phyloP scores from a whole-genome alignment of 2,329 filamentous ascomycete species.

The Fusarium albidum region DNA sequence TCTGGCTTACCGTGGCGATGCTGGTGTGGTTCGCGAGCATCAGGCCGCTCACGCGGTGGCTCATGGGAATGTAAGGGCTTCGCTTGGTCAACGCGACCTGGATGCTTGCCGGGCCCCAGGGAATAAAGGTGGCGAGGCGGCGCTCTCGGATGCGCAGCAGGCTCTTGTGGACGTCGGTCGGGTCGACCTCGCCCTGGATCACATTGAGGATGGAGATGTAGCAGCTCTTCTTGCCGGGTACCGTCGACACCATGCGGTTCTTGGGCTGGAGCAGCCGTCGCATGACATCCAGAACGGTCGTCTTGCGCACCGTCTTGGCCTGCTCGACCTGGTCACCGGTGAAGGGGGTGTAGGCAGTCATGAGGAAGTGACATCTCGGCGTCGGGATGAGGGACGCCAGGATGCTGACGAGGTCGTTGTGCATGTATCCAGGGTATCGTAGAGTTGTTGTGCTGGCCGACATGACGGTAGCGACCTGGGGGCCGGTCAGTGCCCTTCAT shows the following conservation, averaged over 20 bases:
- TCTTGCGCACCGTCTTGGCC: constrained; percentile 97
- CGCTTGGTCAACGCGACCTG: constrained; percentile 97
- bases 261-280: constrained; percentile 93
- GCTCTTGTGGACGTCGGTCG: constrained; percentile 98
- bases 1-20: constrained; percentile 77
- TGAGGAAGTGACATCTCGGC: constrained; percentile 95
- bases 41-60: constrained; percentile 91
- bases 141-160: constrained; percentile 94
- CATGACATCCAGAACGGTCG: constrained; percentile 98
- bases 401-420: constrained; percentile 98
- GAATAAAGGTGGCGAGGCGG: constrained; percentile 93
- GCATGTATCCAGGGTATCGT: constrained; percentile 98
- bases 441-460: constrained; percentile 96
- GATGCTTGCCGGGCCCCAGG: constrained; percentile 97
- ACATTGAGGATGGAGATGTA: constrained; percentile 99
- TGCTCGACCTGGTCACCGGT: constrained; percentile 96
- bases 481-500: constrained; percentile 10
- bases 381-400: constrained; percentile 95
- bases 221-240: constrained; percentile 95
- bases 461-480: constrained; percentile 93
- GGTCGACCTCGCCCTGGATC: constrained; percentile 97
- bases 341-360: constrained; percentile 98
- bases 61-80: constrained; percentile 93
- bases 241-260: constrained; percentile 98
- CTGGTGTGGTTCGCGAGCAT: constrained; percentile 99